Evolutionary conservation across 106 monocot genomes (phyloP).

Genomic region (Allium fistulosum): DNA sequence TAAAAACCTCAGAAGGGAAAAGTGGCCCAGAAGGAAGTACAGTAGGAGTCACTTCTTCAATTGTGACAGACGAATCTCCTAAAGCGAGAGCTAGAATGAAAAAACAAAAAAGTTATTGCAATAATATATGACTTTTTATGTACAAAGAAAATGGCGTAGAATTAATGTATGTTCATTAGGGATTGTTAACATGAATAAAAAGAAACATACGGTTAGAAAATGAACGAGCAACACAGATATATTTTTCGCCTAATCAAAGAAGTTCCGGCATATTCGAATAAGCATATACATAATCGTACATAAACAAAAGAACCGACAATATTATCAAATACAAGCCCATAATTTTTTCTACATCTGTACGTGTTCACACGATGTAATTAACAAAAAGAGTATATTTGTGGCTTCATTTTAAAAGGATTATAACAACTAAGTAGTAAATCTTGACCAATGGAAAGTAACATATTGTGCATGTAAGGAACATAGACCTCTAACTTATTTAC

Average conservation of each 20-base stretch:
- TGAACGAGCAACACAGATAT: neutral
- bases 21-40: constrained; percentile 56
- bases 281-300: too few species aligned
- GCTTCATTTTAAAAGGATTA: too few species aligned
- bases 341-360: too few species aligned
- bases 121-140: neutral
- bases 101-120: constrained; percentile 1
- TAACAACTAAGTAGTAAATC: too few species aligned
- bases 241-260: neutral
- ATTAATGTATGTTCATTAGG: neutral
- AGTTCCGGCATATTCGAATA: neutral
- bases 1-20: constrained; percentile 81
- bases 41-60: constrained; percentile 66
- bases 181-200: neutral
- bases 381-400: too few species aligned
- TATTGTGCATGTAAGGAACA: too few species aligned
- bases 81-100: constrained; percentile 52
- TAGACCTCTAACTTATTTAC: too few species aligned
- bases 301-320: too few species aligned
- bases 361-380: too few species aligned
- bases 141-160: neutral
- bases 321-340: too few species aligned
- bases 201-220: neutral
- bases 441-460: too few species aligned
- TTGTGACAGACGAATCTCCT: constrained; percentile 65